phyloP scores from a whole-genome alignment of 2,329 filamentous ascomycete genomes.

The Ascocoryne sarcoides region DNA sequence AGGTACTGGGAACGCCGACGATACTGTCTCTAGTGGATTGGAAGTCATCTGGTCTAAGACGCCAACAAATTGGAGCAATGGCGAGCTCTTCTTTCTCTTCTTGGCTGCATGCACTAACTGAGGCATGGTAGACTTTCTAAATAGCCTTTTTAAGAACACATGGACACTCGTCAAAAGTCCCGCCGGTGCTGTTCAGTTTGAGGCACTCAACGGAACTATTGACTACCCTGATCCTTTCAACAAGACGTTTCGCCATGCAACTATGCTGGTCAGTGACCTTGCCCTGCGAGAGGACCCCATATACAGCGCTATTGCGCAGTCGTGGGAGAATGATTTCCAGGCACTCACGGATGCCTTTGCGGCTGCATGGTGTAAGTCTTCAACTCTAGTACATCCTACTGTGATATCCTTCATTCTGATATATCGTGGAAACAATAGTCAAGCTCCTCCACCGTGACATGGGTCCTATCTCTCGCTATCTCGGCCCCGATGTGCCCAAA shows the following conservation, averaged over 20 bases:
- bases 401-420: not conserved
- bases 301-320: conserved; percentile 67
- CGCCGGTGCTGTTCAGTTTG: conserved; percentile 68
- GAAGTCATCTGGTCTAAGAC: conserved; percentile 75
- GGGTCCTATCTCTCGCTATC: conserved; percentile 60
- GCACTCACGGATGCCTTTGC: conserved; percentile 61
- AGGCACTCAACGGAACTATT: conserved; percentile 56
- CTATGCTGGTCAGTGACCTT: conserved; percentile 69
- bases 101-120: not conserved
- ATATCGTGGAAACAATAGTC: conserved; percentile 37
- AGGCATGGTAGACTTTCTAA: conserved; percentile 6
- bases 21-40: conserved; percentile 67
- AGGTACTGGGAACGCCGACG: conserved; percentile 54
- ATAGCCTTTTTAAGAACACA: conserved; percentile 62
- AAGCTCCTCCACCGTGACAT: conserved; percentile 76
- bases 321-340: conserved; percentile 59
- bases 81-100: not conserved
- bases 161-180: conserved; percentile 70
- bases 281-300: conserved; percentile 60
- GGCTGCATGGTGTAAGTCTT: conserved; percentile 53
- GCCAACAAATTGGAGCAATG: conserved; percentile 68
- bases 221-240: conserved; percentile 64
- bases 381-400: not conserved
- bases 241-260: conserved; percentile 59
- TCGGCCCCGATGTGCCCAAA: conserved; percentile 64